Evolutionary conservation across 176 grass and related monocot species (phyloP).

Genomic region (bread wheat (Triticum aestivum)): IWGSC_CS_RefSeq_v2.1 NC_057812.1:518122162-518122661

Average conservation of each 20-base stretch:
- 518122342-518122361: too few species aligned
- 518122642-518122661: not conserved
- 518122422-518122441: not conserved
- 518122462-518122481: not conserved
- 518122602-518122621: not conserved
- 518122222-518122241: too few species aligned
- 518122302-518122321: too few species aligned
- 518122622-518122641: not conserved
- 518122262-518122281: too few species aligned
- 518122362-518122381: not conserved
- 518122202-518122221: too few species aligned
- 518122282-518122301: too few species aligned
- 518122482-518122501: not conserved
- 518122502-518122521: too few species aligned
- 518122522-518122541: not conserved
- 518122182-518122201: too few species aligned
- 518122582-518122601: not conserved
- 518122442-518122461: not conserved
- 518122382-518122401: not conserved
- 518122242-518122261: too few species aligned
- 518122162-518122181: too few species aligned
- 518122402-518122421: not conserved
- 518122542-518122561: not conserved
- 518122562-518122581: not conserved
- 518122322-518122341: too few species aligned